Evolutionary conservation across 345 rosid species (phyloP).

Genomic region (Bruguiera parviflora): DNA sequence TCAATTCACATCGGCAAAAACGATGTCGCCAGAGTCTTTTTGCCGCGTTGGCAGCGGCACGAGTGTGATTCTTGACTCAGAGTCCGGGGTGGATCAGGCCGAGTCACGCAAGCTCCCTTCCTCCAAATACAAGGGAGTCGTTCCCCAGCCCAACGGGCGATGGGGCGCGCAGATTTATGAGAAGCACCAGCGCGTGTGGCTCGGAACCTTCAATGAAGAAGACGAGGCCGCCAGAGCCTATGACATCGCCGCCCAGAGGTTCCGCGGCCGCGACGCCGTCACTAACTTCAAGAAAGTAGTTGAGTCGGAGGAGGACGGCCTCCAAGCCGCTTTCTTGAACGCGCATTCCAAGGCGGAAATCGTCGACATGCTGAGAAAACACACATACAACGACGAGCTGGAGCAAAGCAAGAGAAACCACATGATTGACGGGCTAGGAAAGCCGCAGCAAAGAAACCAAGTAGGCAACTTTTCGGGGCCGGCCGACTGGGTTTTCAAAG

Average conservation of each 20-base stretch:
- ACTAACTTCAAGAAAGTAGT: conserved; percentile 51
- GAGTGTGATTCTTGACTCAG: conserved; percentile 51
- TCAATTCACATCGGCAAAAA: conserved; percentile 11
- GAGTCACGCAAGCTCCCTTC: conserved; percentile 84
- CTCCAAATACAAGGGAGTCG: conserved; percentile 89
- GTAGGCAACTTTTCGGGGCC: background rate
- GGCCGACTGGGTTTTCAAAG: conserved; percentile 13
- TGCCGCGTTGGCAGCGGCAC: conserved; percentile 58
- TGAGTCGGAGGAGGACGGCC: conserved; percentile 34
- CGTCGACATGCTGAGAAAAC: conserved; percentile 88
- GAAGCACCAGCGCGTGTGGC: conserved; percentile 93
- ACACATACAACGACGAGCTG: conserved; percentile 68
- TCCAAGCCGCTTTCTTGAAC: conserved; percentile 50
- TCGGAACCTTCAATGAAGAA: conserved; percentile 80
- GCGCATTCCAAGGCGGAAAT: conserved; percentile 80
- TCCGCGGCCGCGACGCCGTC: conserved; percentile 86
- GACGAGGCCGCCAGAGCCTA: conserved; percentile 82
- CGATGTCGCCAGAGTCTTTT: conserved; percentile 37
- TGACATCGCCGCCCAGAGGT: conserved; percentile 74
- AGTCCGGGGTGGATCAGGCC: conserved; percentile 52
- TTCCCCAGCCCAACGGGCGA: conserved; percentile 94
- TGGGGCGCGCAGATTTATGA: conserved; percentile 99
- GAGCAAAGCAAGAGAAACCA: conserved; percentile 61
- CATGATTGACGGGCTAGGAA: conserved; percentile 4
- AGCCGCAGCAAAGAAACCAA: background rate